A percentile compares a stretch with the other conserved stretches of the same genome.
These are phyloP conservation scores for Cystofilobasidium capitatum DNA, from an alignment of 768 basidiomycete genomes.

Conservation along the genomic window DNA sequence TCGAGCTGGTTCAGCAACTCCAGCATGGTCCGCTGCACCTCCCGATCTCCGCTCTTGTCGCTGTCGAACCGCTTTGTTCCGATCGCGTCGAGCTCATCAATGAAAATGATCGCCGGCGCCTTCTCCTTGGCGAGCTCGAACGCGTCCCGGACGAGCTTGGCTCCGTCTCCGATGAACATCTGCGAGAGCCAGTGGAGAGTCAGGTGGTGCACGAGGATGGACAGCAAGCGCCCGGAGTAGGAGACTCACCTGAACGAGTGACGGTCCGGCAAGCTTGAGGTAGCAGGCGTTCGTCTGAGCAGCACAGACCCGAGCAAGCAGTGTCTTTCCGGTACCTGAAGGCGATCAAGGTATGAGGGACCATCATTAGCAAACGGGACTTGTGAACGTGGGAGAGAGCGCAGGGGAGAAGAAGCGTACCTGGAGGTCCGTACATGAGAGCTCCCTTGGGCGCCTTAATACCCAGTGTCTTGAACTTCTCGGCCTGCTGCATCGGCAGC, in stretches of 20 bases:
- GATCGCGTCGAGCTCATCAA: slow-evolving; percentile 96
- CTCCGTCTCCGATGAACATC: slow-evolving; percentile 99
- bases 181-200: slow-evolving; percentile 16
- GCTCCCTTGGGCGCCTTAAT: slow-evolving; percentile 97
- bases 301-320: slow-evolving; percentile 93
- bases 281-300: slow-evolving; percentile 97
- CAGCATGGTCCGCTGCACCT: slow-evolving; percentile 99
- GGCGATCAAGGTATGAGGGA: neutral
- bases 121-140: slow-evolving; percentile 98
- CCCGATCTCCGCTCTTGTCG: slow-evolving; percentile 96
- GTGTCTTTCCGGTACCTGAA: slow-evolving; percentile 86
- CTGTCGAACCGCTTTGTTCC: slow-evolving; percentile 98
- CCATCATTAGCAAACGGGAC: neutral
- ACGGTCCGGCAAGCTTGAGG: slow-evolving; percentile 92
- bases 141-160: slow-evolving; percentile 95
- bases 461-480: slow-evolving; percentile 96
- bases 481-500: slow-evolving; percentile 94
- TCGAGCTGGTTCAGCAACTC: slow-evolving; percentile 96
- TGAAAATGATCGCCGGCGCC: slow-evolving; percentile 97
- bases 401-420: slow-evolving; percentile 42
- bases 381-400: neutral
- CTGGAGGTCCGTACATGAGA: slow-evolving; percentile 97
- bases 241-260: slow-evolving; percentile 63
- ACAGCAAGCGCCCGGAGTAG: neutral
- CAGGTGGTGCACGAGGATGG: neutral